Percentiles rank a stretch among this genome's conserved stretches.
Conservation (phyloP, 2,329 filamentous ascomycete species). For the Aspergillus fischeri region DNA sequence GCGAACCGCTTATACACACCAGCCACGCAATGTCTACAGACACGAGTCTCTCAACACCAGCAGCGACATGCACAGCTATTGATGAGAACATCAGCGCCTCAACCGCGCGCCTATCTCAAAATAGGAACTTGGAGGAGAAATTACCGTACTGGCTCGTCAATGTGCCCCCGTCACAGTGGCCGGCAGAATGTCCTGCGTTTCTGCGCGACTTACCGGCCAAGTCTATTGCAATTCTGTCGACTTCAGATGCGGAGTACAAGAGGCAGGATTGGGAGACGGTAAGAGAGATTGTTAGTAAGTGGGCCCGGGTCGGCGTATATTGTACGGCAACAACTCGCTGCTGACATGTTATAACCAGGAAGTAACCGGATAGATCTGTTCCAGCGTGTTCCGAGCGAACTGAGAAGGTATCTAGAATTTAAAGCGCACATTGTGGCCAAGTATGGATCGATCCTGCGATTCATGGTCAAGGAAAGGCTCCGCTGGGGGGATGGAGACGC, state of each 20-base stretch:
- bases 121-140: conserved; percentile 10
- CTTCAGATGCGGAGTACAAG: conserved; percentile 63
- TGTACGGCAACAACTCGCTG: background rate
- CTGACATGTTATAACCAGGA: conserved; percentile 27
- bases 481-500: conserved; percentile 56
- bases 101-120: conserved; percentile 6
- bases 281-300: conserved; percentile 53
- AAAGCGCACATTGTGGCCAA: conserved; percentile 59
- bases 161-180: conserved; percentile 59
- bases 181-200: conserved; percentile 66
- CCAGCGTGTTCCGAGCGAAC: conserved; percentile 69
- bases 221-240: conserved; percentile 66
- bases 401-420: conserved; percentile 73
- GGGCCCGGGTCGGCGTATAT: conserved; percentile 2
- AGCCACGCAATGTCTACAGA: background rate
- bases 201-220: conserved; percentile 62
- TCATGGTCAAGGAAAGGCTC: conserved; percentile 67
- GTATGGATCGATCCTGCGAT: conserved; percentile 74
- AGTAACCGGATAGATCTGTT: conserved; percentile 72
- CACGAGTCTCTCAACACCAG: conserved; percentile 8
- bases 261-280: conserved; percentile 68
- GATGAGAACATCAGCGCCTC: conserved; percentile 17
- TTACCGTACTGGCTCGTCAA: conserved; percentile 82
- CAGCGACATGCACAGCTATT: conserved; percentile 20
- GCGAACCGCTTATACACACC: background rate